Base-by-base conservation (phyloP, 2,329 filamentous ascomycete species). In the Dactylellina sp. region DNA sequence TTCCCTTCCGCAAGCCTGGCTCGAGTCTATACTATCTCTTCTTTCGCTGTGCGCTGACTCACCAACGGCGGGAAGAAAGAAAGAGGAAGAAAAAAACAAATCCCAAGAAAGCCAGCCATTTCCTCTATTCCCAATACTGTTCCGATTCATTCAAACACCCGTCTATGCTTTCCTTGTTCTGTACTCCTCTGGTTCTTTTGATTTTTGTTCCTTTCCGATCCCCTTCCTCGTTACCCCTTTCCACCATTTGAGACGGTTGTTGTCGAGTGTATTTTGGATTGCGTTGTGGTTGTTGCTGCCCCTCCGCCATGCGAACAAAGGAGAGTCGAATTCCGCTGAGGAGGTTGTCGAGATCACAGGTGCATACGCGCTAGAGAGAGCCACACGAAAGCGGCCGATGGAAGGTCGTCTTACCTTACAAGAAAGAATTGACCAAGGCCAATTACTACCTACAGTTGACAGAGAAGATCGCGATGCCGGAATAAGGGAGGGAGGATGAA, bases 391-490 rank as follows among this genome's bases (percentile, higher is more conserved):
- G n/a, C 18, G 37, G 32, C 18, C 37, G 16, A 46, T 22, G 20
- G 35, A 46, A 22, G 22, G 57, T 40, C 40, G 18, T 39, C 66
- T 71, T 71, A 72, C 66, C 66, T 72, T 64, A 35, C 52, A 63
- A 64, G 53, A 72, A 64, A 72, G 66, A 71, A 71, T 56, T 63
- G 66, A 71, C 66, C 66, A 59, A 63, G 53, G 56, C 60, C 66
- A 64, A 63, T 64, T 60, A 72, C 59, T 53, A 72, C 59, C 66
- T 72, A 60, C 66, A 53, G 59, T 72, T 59, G 49, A 64, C 60
- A 60, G 66, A 72, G 60, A 65, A 62, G 60, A 72, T 72, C 57
- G 66, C 59, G 57, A 71, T 63, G 39, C 49, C 52, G 49, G 60
- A 64, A 44, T 59, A 47, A 64, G 66, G 47, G 66, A 71, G 66